Evolutionary conservation across 208 protist species (phyloP).

Genomic region (Wallacemonas collosoma): DNA sequence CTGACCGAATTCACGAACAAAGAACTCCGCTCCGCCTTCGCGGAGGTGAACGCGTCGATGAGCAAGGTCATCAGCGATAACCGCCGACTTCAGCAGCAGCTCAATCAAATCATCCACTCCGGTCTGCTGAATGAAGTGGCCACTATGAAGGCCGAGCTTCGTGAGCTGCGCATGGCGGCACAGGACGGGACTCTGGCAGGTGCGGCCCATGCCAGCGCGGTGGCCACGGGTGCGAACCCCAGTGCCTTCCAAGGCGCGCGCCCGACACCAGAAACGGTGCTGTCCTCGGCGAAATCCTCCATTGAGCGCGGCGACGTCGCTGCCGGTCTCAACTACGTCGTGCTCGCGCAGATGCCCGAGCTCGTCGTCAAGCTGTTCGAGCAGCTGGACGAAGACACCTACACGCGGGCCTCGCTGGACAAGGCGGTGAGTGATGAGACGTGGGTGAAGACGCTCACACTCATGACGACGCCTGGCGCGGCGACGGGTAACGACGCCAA

Average conservation of each 20-base stretch:
- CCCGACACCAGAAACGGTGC: conserved; percentile 63
- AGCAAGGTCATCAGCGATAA: conserved; percentile 65
- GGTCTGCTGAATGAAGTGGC: conserved; percentile 39
- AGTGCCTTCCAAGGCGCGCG: conserved; percentile 28
- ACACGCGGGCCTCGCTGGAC: conserved; percentile 24
- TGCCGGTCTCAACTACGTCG: conserved; percentile 41
- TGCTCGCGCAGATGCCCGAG: conserved; percentile 27
- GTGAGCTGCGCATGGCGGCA: conserved; percentile 46
- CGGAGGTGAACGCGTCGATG: conserved; percentile 45
- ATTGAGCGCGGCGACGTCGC: conserved; percentile 31
- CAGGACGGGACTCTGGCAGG: conserved; percentile 17
- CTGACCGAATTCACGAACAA: conserved; percentile 50
- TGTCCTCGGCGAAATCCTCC: conserved; percentile 46
- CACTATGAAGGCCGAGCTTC: conserved; percentile 48
- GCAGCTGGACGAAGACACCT: conserved; percentile 22
- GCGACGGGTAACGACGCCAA: conserved; percentile 35
- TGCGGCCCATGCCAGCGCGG: conserved; percentile 10
- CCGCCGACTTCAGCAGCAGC: conserved; percentile 47
- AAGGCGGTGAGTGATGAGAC: conserved; percentile 33
- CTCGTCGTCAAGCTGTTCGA: conserved; percentile 35
- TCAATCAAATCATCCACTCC: conserved; percentile 59
- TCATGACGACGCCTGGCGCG: conserved; percentile 37
- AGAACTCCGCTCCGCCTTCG: conserved; percentile 61
- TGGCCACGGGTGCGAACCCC: conserved; percentile 8
- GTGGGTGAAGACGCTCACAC: conserved; percentile 54